Evolutionary conservation across 177 flowering plant genomes (phyloP), one percentile per base, ranked within the genome.

Genomic region (Tripterygium wilfordii): DNA sequence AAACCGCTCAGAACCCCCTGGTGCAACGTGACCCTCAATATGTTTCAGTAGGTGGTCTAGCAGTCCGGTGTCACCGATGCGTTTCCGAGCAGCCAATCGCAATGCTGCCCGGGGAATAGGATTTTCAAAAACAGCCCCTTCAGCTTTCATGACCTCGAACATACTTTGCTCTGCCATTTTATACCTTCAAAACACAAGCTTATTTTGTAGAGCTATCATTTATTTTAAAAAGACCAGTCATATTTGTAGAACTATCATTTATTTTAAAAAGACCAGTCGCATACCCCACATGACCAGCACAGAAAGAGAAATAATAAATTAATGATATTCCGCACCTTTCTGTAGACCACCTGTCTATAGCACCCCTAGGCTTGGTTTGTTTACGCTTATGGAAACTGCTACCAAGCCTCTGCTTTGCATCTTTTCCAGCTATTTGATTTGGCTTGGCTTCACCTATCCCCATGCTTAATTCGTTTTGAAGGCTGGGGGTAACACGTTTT

Each of bases 31-130:
- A 12, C 90, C 91, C 2, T 89, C 90, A 77, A 88, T 76, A 64
- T 88, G 94, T 72, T 92, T 92, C 49, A 92, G 66, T 7, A 92
- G 73, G 51, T 92, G 98, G 58, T 88, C 98, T 10, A 92, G 67
- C 33, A 92, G 66, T 1, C 96, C 98, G 2, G 98, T 92, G 53
- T 92, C 98, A 1, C 96, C 96, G 6, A 92, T 88, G 27, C 46
- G 67, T 63, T 78, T 86, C 37, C 98, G 54, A 28, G 89, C 94
- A 52, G 73, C 91, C n/a, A 26, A n/a, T 60, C 96, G 72, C 57
- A 92, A 61, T 5, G 23, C 74, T 21, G 76, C 75, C 15, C 98
- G 60, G 3, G 83, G 48, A 17, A 92, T 74, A 14, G 96, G 91
- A 17, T 68, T 78, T 8, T 73, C 79, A 18, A 70, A 57, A 10